Percentiles rank a stretch among this genome's conserved stretches.
phyloP scores from a whole-genome alignment of 805 yeast genomes.

The Lipomyces yamanashiensis region DNA sequence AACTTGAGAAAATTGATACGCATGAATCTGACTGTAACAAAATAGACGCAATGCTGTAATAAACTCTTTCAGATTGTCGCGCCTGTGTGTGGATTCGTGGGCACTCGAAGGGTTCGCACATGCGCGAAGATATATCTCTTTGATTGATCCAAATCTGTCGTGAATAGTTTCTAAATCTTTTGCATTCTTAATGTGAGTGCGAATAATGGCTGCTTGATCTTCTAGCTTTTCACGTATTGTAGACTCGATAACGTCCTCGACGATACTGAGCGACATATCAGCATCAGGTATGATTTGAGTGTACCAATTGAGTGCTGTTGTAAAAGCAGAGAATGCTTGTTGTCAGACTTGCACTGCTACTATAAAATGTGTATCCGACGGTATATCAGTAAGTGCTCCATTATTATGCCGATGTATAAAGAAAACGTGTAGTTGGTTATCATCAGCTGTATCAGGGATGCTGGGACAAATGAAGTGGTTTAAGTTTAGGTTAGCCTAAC shows the following conservation, averaged over 20 bases:
- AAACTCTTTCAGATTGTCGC: background rate
- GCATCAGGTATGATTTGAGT: no score
- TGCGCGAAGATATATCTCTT: background rate
- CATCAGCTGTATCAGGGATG: no score
- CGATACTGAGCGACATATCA: no score
- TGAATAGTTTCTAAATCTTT: no score
- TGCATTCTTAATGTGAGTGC: background rate
- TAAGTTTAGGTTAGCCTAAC: background rate
- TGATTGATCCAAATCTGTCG: background rate
- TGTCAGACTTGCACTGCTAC: no score
- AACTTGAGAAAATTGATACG: slow-evolving; percentile 20
- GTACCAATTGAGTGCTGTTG: no score
- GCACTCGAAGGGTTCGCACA: background rate
- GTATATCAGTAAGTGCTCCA: no score
- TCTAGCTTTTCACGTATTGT: background rate
- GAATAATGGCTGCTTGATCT: background rate
- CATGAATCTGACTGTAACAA: slow-evolving; percentile 16
- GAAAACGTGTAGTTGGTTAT: no score
- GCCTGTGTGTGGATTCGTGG: background rate
- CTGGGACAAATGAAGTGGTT: background rate
- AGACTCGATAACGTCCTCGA: no score
- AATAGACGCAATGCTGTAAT: slow-evolving; percentile 7
- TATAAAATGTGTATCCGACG: no score
- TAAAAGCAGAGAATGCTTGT: no score
- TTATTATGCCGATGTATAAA: no score